A percentile compares a stretch with the other conserved stretches of the same genome.
Conservation (phyloP, 352 stramenopile genomes). For the Phytophthora aleatoria region DNA sequence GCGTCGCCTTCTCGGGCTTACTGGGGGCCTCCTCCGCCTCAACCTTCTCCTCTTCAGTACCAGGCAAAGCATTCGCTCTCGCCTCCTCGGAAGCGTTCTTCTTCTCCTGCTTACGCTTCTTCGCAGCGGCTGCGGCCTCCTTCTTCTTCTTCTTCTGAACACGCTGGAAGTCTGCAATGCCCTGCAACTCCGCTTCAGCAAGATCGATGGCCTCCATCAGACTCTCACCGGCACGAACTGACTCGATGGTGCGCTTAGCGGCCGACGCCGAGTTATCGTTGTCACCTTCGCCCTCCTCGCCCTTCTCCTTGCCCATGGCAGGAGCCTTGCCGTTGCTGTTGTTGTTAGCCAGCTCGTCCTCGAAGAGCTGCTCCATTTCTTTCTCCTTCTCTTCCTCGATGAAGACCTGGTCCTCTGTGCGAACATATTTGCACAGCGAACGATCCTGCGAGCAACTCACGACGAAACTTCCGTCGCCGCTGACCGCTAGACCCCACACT, state of each 20-base stretch:
- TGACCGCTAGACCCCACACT: slow-evolving; percentile 90
- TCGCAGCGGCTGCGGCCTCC: slow-evolving; percentile 60
- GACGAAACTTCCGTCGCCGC: slow-evolving; percentile 94
- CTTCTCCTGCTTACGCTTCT: slow-evolving; percentile 54
- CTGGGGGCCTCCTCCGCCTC: slow-evolving; percentile 44
- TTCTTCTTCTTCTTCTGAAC: slow-evolving; percentile 69
- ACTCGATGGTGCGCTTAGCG: slow-evolving; percentile 93
- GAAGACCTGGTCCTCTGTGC: slow-evolving; percentile 97
- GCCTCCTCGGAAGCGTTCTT: slow-evolving; percentile 42
- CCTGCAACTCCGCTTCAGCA: slow-evolving; percentile 90
- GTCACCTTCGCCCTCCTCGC: slow-evolving; percentile 34
- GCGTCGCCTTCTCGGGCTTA: slow-evolving; percentile 47
- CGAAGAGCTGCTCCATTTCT: slow-evolving; percentile 96
- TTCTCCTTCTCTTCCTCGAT: slow-evolving; percentile 98
- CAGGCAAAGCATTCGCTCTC: slow-evolving; percentile 46
- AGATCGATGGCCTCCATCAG: slow-evolving; percentile 96
- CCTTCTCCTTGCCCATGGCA: slow-evolving; percentile 67
- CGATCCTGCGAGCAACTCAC: slow-evolving; percentile 97
- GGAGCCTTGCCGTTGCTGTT: slow-evolving; percentile 72
- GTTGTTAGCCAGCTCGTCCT: slow-evolving; percentile 88
- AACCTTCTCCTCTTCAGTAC: slow-evolving; percentile 22
- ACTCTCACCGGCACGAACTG: slow-evolving; percentile 87
- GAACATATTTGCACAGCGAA: slow-evolving; percentile 96
- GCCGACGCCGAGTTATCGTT: slow-evolving; percentile 83
- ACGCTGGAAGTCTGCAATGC: slow-evolving; percentile 74